Conservation (phyloP, 352 stramenopile genomes). For the Globisporangium paddicum region DNA sequence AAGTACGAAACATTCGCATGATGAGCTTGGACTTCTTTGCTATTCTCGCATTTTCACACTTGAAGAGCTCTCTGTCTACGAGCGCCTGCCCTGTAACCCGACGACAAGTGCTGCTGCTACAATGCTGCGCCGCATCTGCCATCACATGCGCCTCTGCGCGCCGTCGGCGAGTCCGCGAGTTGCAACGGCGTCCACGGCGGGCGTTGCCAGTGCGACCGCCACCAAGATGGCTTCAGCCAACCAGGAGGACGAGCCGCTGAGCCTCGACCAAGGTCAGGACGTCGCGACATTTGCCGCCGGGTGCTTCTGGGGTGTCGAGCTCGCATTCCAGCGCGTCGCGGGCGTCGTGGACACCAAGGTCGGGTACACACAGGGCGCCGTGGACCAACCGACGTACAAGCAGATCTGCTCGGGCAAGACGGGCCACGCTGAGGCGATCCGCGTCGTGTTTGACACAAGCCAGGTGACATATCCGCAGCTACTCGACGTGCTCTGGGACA, state of each 20-base stretch:
- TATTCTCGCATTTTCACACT: too few relatives aligned
- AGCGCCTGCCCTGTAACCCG: too few relatives aligned
- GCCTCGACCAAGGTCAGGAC: constrained; percentile 10
- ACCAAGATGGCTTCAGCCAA: constrained; percentile 1
- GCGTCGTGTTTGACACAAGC: constrained; percentile 89
- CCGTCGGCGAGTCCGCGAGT: neutral
- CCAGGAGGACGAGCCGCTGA: constrained; percentile 6
- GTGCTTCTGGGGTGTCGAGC: constrained; percentile 98
- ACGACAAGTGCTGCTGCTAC: too few relatives aligned
- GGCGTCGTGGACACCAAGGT: constrained; percentile 94
- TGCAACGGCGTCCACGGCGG: neutral
- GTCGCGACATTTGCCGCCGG: constrained; percentile 96
- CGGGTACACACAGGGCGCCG: constrained; percentile 75
- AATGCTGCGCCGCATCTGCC: constrained; percentile 14
- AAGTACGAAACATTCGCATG: too few relatives aligned
- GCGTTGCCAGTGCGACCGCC: neutral
- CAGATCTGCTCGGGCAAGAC: constrained; percentile 92
- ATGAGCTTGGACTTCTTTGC: too few relatives aligned
- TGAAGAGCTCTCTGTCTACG: too few relatives aligned
- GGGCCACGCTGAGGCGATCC: constrained; percentile 93
- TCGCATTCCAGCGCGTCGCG: constrained; percentile 94
- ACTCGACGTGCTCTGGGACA: constrained; percentile 74
- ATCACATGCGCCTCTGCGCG: constrained; percentile 10
- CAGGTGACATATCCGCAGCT: constrained; percentile 83
- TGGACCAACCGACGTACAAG: constrained; percentile 92